These are phyloP conservation scores for Escallonia rubra DNA, from an alignment of 129 eudicot genomes.

Conservation along the genomic window DNA sequence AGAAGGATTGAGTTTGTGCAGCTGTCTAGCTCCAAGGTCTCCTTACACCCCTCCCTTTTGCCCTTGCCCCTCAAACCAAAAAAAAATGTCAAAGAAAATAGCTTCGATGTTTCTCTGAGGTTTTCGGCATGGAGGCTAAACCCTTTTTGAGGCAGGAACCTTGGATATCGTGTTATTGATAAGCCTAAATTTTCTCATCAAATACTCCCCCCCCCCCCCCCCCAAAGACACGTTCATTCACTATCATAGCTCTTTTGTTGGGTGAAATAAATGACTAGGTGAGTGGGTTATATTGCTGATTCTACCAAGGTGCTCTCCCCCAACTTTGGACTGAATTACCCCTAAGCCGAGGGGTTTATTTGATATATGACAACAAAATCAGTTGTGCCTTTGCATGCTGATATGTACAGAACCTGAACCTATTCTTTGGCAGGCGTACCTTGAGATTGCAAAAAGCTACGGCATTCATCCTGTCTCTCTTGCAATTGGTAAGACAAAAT, in stretches of 20 bases:
- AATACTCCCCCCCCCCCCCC: no score
- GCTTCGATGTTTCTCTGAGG: no score
- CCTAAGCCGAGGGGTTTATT: not conserved
- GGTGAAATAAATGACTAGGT: not conserved
- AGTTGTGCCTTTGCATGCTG: not conserved
- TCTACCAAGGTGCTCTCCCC: not conserved
- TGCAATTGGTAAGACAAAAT: slow-evolving; percentile 61
- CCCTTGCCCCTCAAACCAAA: no score
- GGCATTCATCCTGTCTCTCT: slow-evolving; percentile 85
- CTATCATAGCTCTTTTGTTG: not conserved
- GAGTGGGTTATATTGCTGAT: not conserved
- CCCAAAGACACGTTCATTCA: no score
- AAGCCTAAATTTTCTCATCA: no score
- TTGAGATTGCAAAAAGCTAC: slow-evolving; percentile 56
- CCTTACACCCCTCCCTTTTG: no score
- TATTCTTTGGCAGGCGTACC: slow-evolving; percentile 51
- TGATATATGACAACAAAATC: not conserved
- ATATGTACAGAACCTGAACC: not conserved
- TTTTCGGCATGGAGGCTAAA: no score
- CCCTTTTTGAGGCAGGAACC: no score
- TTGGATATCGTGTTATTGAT: no score
- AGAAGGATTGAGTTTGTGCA: no score
- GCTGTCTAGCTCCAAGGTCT: no score
- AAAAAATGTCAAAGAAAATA: no score
- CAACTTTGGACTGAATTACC: not conserved